A percentile compares a stretch with the other conserved stretches of the same genome.
Evolutionary conservation across 2,329 filamentous ascomycete species (phyloP).

Genomic region (Pseudopyrenochaeta lycopersici): DNA sequence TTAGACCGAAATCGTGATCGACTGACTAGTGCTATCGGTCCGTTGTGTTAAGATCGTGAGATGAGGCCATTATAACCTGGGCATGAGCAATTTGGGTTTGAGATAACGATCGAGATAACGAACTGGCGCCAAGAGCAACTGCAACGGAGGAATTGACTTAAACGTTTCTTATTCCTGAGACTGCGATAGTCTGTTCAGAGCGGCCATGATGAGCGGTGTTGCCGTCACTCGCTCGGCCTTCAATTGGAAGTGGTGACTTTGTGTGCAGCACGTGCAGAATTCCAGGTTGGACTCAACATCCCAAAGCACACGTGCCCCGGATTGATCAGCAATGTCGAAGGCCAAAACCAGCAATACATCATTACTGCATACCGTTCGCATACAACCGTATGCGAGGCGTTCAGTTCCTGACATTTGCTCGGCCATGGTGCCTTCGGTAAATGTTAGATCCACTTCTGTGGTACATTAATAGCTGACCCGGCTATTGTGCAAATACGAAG

Average conservation of each 20-base stretch:
- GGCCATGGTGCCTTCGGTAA: too few relatives aligned
- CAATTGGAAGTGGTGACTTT: too few relatives aligned
- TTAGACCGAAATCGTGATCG: background rate
- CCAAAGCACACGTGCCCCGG: background rate
- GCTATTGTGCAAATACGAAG: slow-evolving; percentile 1
- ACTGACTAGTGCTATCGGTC: slow-evolving; percentile 10
- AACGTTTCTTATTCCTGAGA: background rate
- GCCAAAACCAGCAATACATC: background rate
- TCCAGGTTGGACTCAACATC: background rate
- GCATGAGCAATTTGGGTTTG: background rate
- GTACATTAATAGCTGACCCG: slow-evolving; percentile 3
- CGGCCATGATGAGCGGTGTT: too few relatives aligned
- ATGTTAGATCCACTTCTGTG: background rate
- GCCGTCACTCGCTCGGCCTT: too few relatives aligned
- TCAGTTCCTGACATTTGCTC: background rate
- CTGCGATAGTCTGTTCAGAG: background rate
- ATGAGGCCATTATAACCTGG: background rate
- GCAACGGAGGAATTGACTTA: background rate
- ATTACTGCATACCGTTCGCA: background rate
- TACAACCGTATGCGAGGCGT: background rate
- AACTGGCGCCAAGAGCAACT: too few relatives aligned
- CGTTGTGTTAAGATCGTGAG: background rate
- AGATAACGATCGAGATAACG: background rate
- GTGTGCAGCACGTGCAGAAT: background rate
- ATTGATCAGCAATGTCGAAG: background rate